Evolutionary conservation across 2,329 filamentous ascomycete genomes (phyloP), one percentile per base, ranked within the genome.

Genomic region (Pleurostoma richardsiae): DNA sequence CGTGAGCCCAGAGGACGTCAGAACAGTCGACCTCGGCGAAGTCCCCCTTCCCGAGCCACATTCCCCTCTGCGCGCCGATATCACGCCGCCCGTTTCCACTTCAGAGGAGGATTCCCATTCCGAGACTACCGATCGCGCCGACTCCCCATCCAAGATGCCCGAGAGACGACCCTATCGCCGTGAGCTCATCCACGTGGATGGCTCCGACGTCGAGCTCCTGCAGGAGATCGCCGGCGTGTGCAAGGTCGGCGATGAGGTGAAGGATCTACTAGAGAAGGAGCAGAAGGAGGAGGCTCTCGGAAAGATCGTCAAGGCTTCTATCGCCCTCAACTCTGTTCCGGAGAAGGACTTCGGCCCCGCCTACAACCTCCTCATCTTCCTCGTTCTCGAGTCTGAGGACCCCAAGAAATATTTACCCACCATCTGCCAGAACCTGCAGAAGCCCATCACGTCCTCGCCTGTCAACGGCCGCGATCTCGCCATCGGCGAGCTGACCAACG

Each of bases 281-380:
- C 76, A 91, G 71, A 89, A 90, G 73, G 90, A 95, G 58, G 90
- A 95, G 56, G 84, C 89, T 41, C 79, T 99, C 48, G 87, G 91
- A 76, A 91, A 90, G 78, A 78, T 99, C 55, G 88, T 97, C 51
- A 82, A 85, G 56, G 87, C 88, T 48, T 90, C 89, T 45, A 71
- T 79, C 45, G 80, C 79, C 43, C 77, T 99, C 64, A 95, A 91
- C 70, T 79, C 80, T 53, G 88, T 90, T 47, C 89, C 92, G 49
- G 94, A 99, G 79, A 95, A 94, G 80, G 92, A 97, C 70, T 94
- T 96, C 67, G 91, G 90, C 51, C 86, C 92, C 49, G 90, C 92
- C 51, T 96, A 96, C 74, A 97, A 99, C 74, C 86, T 97, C 58
- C 85, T 99, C 67, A 85, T 97, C 63, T 89, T 96, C 75, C 85